Conservation (phyloP, 352 stramenopile species). For the Phytophthora quininea region DNA sequence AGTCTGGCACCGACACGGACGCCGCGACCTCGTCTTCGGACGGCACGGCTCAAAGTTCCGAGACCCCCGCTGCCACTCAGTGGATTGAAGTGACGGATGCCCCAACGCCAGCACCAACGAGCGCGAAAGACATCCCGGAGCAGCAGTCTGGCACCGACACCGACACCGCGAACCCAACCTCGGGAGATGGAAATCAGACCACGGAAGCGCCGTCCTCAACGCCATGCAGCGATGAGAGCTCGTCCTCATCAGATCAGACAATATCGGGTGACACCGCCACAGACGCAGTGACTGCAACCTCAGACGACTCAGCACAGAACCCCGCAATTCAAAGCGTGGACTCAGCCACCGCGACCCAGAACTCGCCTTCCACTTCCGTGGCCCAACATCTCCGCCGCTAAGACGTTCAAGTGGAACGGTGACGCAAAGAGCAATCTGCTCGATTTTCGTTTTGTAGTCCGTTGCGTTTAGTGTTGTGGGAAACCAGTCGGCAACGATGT, state of each 20-base stretch:
- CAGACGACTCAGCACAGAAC: background rate
- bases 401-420: background rate
- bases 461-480: background rate
- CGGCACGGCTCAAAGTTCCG: background rate
- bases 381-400: background rate
- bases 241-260: too few relatives aligned
- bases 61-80: background rate
- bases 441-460: background rate
- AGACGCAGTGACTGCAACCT: background rate
- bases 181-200: too few relatives aligned
- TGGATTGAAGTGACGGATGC: conserved; percentile 3
- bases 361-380: background rate
- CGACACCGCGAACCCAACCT: background rate
- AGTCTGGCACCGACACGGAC: background rate
- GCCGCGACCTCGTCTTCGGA: too few relatives aligned
- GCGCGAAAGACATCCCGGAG: background rate
- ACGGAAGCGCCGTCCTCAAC: too few relatives aligned
- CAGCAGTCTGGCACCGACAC: background rate
- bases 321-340: background rate
- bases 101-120: background rate
- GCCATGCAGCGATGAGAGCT: too few relatives aligned
- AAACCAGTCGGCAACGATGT: background rate
- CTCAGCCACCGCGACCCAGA: background rate
- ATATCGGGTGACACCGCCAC: too few relatives aligned
- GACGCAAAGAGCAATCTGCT: background rate